Percentiles rank a stretch among this genome's conserved stretches.
These are phyloP conservation scores for Rickenella mellea DNA, from an alignment of 768 basidiomycete genomes.

Conservation along the genomic window DNA sequence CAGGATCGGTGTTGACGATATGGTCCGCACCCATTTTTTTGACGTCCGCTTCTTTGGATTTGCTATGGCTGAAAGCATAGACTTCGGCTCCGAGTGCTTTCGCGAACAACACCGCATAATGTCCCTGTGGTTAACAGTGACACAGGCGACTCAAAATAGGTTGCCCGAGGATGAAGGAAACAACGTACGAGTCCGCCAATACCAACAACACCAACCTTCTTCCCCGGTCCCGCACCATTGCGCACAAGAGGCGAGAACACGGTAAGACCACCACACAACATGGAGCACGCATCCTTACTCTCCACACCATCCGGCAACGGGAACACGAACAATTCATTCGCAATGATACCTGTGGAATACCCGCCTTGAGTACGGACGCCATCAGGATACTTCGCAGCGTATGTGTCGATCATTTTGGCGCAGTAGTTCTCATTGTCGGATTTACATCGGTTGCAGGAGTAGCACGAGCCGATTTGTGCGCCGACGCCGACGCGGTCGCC, in stretches of 20 bases:
- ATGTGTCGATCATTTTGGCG: slow-evolving; percentile 14
- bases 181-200: slow-evolving; percentile 25
- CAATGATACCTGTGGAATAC: slow-evolving; percentile 26
- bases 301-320: slow-evolving; percentile 28
- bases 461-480: slow-evolving; percentile 26
- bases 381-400: slow-evolving; percentile 7
- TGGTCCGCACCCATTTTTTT: slow-evolving; percentile 28
- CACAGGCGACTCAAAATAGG: not conserved
- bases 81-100: slow-evolving; percentile 32
- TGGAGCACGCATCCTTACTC: slow-evolving; percentile 29
- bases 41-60: slow-evolving; percentile 26
- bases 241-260: slow-evolving; percentile 28
- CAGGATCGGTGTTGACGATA: slow-evolving; percentile 24
- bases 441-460: slow-evolving; percentile 20
- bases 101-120: slow-evolving; percentile 24
- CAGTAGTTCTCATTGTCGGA: slow-evolving; percentile 27
- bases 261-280: slow-evolving; percentile 32
- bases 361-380: slow-evolving; percentile 17
- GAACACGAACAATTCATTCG: slow-evolving; percentile 30
- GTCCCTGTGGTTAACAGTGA: slow-evolving; percentile 2
- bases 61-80: slow-evolving; percentile 28
- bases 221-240: slow-evolving; percentile 29
- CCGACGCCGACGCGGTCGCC: slow-evolving; percentile 30
- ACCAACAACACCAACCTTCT: slow-evolving; percentile 36
- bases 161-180: not conserved